Evolutionary conservation across 148 eudicot genomes (phyloP).

Genomic region (Bassia scoparia): DNA sequence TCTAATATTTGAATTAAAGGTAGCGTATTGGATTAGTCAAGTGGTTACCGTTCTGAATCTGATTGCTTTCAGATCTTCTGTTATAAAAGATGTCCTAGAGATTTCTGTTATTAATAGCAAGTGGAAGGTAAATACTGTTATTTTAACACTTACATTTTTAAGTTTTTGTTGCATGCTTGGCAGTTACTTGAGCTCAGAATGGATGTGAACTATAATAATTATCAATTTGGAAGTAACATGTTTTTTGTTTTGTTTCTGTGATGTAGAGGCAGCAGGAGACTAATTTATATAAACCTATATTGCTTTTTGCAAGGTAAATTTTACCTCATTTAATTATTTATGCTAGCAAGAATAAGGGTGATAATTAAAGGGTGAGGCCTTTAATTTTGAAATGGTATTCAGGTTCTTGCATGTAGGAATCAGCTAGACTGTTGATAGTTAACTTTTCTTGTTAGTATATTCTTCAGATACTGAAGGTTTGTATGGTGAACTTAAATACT

Average conservation of each 20-base stretch:
- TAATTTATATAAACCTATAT: conserved; percentile 67
- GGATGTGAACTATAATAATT: background rate
- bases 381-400: too few relatives aligned
- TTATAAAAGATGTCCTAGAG: conserved; percentile 70
- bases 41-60: conserved; percentile 1
- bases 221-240: background rate
- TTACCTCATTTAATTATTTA: background rate
- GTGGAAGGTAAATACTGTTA: conserved; percentile 66
- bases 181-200: background rate
- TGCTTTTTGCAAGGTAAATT: conserved; percentile 88
- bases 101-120: conserved; percentile 57
- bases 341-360: too few relatives aligned
- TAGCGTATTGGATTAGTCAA: background rate
- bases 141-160: background rate
- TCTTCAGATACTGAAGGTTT: background rate
- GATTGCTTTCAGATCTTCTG: conserved; percentile 65
- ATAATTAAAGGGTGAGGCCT: too few relatives aligned
- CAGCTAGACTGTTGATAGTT: background rate
- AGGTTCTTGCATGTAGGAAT: too few relatives aligned
- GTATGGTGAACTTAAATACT: background rate
- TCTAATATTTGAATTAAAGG: background rate
- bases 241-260: conserved; percentile 6
- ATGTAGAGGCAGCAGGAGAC: conserved; percentile 78
- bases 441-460: background rate
- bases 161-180: background rate